Conservation (phyloP, 75 land plant genomes). For the Sequoiadendron giganteum region DNA sequence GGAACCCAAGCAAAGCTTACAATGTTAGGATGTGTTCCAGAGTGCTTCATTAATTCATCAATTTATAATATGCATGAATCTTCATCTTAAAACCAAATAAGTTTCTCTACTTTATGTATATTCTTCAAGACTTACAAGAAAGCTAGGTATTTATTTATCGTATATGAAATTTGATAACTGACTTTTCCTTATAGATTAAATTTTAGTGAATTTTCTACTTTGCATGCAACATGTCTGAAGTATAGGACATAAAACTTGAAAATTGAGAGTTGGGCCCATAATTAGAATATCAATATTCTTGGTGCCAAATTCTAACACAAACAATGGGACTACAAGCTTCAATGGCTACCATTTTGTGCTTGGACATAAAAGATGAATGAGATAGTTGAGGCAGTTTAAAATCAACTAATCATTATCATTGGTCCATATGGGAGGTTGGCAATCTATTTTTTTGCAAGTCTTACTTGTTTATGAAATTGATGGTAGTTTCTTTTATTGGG, state of each 20-base stretch:
- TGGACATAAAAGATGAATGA: background rate
- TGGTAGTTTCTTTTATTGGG: background rate
- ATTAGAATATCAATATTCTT: background rate
- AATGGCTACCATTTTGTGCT: background rate
- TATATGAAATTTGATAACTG: background rate
- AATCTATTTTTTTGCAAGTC: background rate
- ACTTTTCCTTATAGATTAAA: background rate
- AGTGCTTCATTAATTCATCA: background rate
- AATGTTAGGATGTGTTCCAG: too few species aligned
- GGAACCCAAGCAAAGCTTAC: too few species aligned
- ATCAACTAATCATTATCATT: background rate
- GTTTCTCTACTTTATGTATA: background rate
- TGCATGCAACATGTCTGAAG: background rate
- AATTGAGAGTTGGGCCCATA: background rate
- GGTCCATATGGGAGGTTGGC: background rate
- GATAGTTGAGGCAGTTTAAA: background rate
- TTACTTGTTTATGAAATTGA: background rate
- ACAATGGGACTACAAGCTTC: background rate
- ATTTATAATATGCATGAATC: constrained; percentile 4
- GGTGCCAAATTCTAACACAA: background rate
- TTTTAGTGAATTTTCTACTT: background rate
- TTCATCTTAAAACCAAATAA: background rate
- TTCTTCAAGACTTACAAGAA: background rate
- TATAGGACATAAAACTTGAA: background rate
- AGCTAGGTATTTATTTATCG: background rate